A percentile compares a stretch with the other conserved stretches of the same genome.
Conservation (phyloP, 2,329 filamentous ascomycete genomes). For the Lasiodiplodia sp. region DNA sequence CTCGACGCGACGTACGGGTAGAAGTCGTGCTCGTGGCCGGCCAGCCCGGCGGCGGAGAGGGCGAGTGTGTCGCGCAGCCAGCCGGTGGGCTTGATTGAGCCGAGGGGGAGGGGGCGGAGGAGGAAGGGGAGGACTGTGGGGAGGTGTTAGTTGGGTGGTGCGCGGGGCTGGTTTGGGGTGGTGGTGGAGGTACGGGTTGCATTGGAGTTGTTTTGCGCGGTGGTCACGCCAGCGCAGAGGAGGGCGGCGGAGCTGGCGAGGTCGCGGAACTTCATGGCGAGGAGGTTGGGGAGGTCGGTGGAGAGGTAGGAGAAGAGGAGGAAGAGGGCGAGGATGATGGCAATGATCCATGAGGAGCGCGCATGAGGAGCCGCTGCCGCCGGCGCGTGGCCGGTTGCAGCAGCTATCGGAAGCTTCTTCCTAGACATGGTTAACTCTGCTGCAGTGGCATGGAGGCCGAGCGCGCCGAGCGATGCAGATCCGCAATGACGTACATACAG, state of each 20-base stretch:
- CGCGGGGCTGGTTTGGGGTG: not conserved
- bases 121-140: slow-evolving; percentile 42
- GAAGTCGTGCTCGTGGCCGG: slow-evolving; percentile 63
- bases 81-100: slow-evolving; percentile 59
- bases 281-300: not conserved
- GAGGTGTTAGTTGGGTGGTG: not conserved
- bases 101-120: slow-evolving; percentile 55
- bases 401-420: not conserved
- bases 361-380: too few species aligned
- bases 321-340: not conserved
- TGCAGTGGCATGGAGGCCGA: not conserved
- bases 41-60: slow-evolving; percentile 59
- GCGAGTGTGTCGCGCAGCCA: slow-evolving; percentile 62
- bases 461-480: not conserved
- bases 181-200: not conserved
- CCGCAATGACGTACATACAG: not conserved
- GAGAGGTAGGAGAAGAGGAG: not conserved
- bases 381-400: too few species aligned
- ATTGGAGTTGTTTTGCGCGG: not conserved
- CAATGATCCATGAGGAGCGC: not conserved
- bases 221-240: not conserved
- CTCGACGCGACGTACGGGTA: slow-evolving; percentile 62
- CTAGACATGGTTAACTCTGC: not conserved
- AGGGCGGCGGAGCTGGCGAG: not conserved
- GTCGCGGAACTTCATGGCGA: slow-evolving; percentile 1